These are phyloP conservation scores for Rutstroemia sp. DNA, from an alignment of 2,329 filamentous ascomycete genomes.

Conservation along the genomic window DNA sequence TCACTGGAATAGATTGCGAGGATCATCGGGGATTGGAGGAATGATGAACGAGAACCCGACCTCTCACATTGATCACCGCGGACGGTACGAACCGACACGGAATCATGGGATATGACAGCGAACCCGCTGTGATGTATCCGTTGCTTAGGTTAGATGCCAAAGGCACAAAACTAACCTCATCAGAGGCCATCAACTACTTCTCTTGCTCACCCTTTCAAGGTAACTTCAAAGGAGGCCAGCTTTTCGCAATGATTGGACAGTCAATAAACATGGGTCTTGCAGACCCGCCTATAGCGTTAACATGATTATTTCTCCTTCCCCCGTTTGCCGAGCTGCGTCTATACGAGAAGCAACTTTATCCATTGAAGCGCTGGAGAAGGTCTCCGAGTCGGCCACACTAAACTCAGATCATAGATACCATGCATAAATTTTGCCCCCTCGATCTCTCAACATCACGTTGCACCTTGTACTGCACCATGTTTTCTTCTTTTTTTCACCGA, in stretches of 20 bases:
- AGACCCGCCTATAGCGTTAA: constrained; percentile 10
- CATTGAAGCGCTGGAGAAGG: constrained; percentile 9
- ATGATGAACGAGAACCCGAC: not conserved
- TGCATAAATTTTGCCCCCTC: not conserved
- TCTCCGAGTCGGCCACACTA: constrained; percentile 3
- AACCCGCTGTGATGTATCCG: too few species aligned
- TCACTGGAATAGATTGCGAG: constrained; percentile 13
- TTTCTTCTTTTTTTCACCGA: not conserved
- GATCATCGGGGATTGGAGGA: constrained; percentile 5
- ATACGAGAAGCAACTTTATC: constrained; percentile 5
- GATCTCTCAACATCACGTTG: constrained; percentile 1
- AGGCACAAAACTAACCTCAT: not conserved
- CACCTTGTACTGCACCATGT: not conserved
- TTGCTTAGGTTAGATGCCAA: not conserved
- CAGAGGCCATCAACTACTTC: not conserved
- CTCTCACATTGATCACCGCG: not conserved
- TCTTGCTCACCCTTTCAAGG: too few species aligned
- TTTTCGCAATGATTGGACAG: not conserved
- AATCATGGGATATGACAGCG: not conserved
- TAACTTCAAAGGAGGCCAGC: not conserved
- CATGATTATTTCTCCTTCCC: not conserved
- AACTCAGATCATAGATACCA: not conserved
- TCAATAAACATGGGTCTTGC: not conserved
- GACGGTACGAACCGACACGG: not conserved
- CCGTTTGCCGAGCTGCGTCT: constrained; percentile 10